A percentile compares a stretch with the other conserved stretches of the same genome.
phyloP scores from a whole-genome alignment of 2,329 filamentous ascomycete species.

The Cladorrhinum sp. region DNA sequence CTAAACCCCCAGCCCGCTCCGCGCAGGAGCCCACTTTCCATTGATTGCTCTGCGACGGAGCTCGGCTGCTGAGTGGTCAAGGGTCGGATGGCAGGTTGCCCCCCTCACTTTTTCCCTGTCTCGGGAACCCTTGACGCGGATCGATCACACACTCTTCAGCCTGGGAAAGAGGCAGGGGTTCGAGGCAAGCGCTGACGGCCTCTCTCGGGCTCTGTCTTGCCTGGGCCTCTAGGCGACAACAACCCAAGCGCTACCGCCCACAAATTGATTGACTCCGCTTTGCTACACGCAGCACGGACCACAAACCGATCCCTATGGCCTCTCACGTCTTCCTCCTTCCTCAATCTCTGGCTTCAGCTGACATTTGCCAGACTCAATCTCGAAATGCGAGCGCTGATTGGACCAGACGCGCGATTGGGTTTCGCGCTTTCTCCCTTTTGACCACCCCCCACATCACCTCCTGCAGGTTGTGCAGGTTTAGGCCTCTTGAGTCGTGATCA shows the following conservation, averaged over 20 bases:
- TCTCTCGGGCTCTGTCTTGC: background rate
- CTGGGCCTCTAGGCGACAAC: background rate
- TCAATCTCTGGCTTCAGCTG: background rate
- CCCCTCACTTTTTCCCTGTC: background rate
- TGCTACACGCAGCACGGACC: background rate
- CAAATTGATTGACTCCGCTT: background rate
- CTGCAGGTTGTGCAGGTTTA: background rate
- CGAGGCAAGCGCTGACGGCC: background rate
- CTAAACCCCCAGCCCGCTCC: background rate
- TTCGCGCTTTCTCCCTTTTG: background rate
- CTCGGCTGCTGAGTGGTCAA: background rate
- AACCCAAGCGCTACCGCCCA: background rate
- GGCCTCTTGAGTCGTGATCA: background rate
- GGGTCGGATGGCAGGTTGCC: background rate
- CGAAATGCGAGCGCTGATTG: background rate
- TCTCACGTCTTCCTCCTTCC: background rate
- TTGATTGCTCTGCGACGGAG: background rate
- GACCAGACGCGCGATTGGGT: background rate
- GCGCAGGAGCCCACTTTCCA: background rate
- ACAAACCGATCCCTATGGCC: background rate
- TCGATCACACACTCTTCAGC: background rate
- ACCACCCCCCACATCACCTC: background rate
- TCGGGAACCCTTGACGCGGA: background rate
- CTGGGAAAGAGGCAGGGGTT: background rate
- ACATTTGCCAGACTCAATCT: conserved; percentile 1